A percentile compares a stretch with the other conserved stretches of the same genome.
Conservation (phyloP, 495 filamentous ascomycete species). For the Trichoderma gamsii region DNA sequence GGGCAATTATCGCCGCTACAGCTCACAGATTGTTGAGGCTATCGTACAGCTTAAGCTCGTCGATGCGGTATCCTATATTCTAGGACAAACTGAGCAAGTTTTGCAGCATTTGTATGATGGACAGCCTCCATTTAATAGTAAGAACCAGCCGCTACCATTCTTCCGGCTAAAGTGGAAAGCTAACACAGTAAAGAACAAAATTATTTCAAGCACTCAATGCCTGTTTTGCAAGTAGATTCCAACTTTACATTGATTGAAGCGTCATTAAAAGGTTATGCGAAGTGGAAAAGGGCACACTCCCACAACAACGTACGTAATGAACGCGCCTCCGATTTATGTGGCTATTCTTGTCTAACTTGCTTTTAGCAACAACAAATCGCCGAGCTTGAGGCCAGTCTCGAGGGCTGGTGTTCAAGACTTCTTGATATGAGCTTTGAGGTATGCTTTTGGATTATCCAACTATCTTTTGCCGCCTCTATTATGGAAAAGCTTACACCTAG, state of each 20-base stretch:
- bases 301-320: neutral
- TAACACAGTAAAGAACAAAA: slow-evolving; percentile 50
- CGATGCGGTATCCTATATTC: slow-evolving; percentile 82
- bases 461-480: neutral
- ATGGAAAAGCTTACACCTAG: slow-evolving; percentile 16
- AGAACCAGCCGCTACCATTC: slow-evolving; percentile 20
- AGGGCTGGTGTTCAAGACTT: slow-evolving; percentile 73
- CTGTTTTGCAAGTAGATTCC: slow-evolving; percentile 74
- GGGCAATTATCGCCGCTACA: slow-evolving; percentile 93
- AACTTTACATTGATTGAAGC: slow-evolving; percentile 87
- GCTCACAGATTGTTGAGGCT: slow-evolving; percentile 72
- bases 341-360: slow-evolving; percentile 17
- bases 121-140: slow-evolving; percentile 62
- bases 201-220: slow-evolving; percentile 75
- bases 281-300: slow-evolving; percentile 52
- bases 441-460: slow-evolving; percentile 16
- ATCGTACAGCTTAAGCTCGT: slow-evolving; percentile 72
- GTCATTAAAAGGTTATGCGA: slow-evolving; percentile 81
- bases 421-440: slow-evolving; percentile 72
- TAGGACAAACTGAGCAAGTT: slow-evolving; percentile 65
- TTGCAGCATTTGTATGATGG: slow-evolving; percentile 69
- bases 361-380: slow-evolving; percentile 53
- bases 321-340: neutral
- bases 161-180: slow-evolving; percentile 10
- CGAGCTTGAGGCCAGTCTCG: slow-evolving; percentile 59